These are phyloP conservation scores for Wickerhamomyces xylosicus DNA, from an alignment of 805 yeast species.

Conservation along the genomic window DNA sequence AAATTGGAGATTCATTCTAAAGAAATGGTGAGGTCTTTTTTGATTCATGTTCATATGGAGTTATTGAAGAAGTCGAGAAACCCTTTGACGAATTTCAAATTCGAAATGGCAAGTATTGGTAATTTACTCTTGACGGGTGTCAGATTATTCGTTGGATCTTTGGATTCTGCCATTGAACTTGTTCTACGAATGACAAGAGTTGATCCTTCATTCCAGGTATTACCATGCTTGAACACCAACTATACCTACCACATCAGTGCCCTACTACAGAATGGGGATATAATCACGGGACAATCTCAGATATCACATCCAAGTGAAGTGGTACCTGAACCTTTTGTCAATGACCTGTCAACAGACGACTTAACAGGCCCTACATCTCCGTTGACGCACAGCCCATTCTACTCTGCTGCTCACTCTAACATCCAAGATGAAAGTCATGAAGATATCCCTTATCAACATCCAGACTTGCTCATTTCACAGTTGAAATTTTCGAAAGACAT, in stretches of 20 bases:
- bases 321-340: not conserved
- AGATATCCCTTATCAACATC: constrained; percentile 68
- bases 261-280: constrained; percentile 49
- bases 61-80: constrained; percentile 55
- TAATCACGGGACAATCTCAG: constrained; percentile 86
- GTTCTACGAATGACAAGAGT: constrained; percentile 55
- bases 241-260: constrained; percentile 86
- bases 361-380: too few relatives aligned
- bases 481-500: constrained; percentile 57
- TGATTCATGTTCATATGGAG: constrained; percentile 73
- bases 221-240: constrained; percentile 79
- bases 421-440: constrained; percentile 20
- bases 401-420: constrained; percentile 8
- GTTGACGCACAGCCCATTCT: too few relatives aligned
- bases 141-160: constrained; percentile 70
- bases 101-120: constrained; percentile 76
- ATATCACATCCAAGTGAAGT: constrained; percentile 71
- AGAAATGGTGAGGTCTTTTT: constrained; percentile 67
- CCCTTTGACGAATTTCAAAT: constrained; percentile 49
- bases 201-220: constrained; percentile 40
- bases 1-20: constrained; percentile 45
- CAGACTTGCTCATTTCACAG: constrained; percentile 67
- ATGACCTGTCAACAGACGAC: not conserved
- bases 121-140: constrained; percentile 77
- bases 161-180: constrained; percentile 76